Base-by-base conservation (phyloP, 352 stramenopile genomes). In the Globisporangium carolinianum region DNA sequence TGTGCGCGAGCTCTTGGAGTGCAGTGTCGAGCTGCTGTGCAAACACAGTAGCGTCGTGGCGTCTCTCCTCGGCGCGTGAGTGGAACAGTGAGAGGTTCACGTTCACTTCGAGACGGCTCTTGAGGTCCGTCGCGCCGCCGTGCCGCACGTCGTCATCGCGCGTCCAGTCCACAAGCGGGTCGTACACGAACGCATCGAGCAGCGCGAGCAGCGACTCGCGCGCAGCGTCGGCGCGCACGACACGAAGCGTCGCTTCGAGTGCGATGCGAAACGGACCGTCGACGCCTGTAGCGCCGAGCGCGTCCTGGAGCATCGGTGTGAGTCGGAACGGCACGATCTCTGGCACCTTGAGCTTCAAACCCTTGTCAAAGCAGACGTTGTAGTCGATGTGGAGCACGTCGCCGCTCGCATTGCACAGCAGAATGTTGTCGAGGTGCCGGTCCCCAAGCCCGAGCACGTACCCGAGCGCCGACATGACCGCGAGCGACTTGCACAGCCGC, bases 301-400 rank as follows among this genome's bases (percentile, higher is more conserved):
- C 80, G 51, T 88, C 77, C 51, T 87, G 69, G 18, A 97, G 62
- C 58, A 89, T 87, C 7, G 76, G 78, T 10, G 91, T 97, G 12
- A 97, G 60, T 17, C 91, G 86, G 53, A 97, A 97, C 8, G 90
- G 91, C 17, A 97, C 91, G 38, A 94, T 61, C 62, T 97, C 91
- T 6, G 91, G 89, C 6, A 95, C 86, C 57, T 95, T 95, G 0
- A 97, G 72, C 51, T 72, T 85, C 39, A 68, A 66, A 3, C 90
- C 91, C 56, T 89, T 92, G 59, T 97, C 91, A 53, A 97, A 97
- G 55, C 85, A 96, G 6, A 97, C 77, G 48, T 95, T 96, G 71
- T 96, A 95, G 61, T 97, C 91, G 45, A 97, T 97, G 58, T 97
- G 90, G 8, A 97, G 75, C 10, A 97, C 63, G 38, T 96, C 81